Percentiles rank a stretch among this genome's conserved stretches.
Conservation (phyloP, 768 basidiomycete genomes). For the Termitomyces sp. region DNA sequence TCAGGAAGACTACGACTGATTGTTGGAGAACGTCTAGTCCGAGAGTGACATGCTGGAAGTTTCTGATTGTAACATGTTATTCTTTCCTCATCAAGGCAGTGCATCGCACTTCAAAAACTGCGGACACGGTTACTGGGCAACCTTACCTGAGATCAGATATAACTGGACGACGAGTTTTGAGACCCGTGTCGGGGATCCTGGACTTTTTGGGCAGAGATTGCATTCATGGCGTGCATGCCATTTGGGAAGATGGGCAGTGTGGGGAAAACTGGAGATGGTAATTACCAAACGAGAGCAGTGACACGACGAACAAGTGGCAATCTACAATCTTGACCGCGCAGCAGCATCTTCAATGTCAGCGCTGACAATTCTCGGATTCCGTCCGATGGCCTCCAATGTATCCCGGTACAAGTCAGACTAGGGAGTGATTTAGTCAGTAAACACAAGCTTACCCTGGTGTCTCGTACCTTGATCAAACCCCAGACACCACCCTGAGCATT, state of each 20-base stretch:
- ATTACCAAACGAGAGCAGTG: not conserved
- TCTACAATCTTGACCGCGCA: constrained; percentile 43
- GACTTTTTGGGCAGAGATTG: not conserved
- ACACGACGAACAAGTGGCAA: not conserved
- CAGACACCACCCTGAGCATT: constrained; percentile 61
- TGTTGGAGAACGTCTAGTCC: not conserved
- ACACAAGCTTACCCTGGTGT: not conserved
- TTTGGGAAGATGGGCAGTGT: not conserved
- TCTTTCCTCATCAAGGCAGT: not conserved
- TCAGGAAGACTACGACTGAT: not conserved
- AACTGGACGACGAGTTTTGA: not conserved
- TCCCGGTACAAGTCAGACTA: constrained; percentile 57
- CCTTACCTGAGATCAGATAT: not conserved
- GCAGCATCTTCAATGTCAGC: constrained; percentile 44
- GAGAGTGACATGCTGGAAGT: not conserved
- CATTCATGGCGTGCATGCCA: not conserved
- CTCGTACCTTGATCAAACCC: constrained; percentile 66
- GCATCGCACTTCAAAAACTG: not conserved
- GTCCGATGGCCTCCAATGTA: constrained; percentile 39
- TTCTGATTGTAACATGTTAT: not conserved
- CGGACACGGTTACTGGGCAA: not conserved
- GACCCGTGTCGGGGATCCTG: not conserved
- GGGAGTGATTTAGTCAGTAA: constrained; percentile 4
- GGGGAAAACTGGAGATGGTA: not conserved
- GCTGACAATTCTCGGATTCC: constrained; percentile 32